Evolutionary conservation across 441 rosid species (phyloP), one percentile per base, ranked within the genome.

Genomic region (Brassica balearica): DNA sequence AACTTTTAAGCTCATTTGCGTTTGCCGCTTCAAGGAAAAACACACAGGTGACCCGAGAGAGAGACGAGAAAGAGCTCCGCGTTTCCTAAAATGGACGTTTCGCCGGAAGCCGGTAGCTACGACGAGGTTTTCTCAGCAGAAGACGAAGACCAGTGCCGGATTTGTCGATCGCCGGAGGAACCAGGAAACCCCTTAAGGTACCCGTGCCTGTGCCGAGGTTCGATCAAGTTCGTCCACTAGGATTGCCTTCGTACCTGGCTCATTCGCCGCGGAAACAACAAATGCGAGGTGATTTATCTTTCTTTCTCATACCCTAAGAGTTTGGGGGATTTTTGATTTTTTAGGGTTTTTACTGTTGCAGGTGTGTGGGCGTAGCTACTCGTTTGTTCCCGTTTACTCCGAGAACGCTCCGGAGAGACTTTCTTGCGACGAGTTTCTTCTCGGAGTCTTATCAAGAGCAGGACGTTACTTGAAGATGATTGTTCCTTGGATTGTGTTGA

Each of bases 321-420:
- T 41, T 10, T 43, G 51, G n/a, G 43, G 43, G 43, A 36, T 23
- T 23, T 23, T 23, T 23, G 3, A 2, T 23, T 23, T 22, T 23
- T 23, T 23, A 23, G 25, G 25, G 25, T 23, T 23, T 36, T 36
- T 34, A 9, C 38, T 23, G 8, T 34, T 34, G 56, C 56, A 80
- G 82, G 48, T 80, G 3, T 80, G 79, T 65, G 66, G 63, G 20
- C 63, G 59, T 69, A 43, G 71, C 17, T 80, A 74, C 79, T 69
- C 82, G 0, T 64, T 69, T n/a, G 67, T 68, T 29, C 76, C 72
- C 0, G 43, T 80, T 65, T 80, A 80, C 34, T 43, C 79, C 3
- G 68, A 80, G 79, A 69, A 80, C 9, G 79, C 82, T 38, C 79
- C 82, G 14, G 60, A 69, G 51, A 64, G 76, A 59, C 82, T 80